Evolutionary conservation across 2,329 filamentous ascomycete species (phyloP).

Genomic region (Fusarium sp.): DNA sequence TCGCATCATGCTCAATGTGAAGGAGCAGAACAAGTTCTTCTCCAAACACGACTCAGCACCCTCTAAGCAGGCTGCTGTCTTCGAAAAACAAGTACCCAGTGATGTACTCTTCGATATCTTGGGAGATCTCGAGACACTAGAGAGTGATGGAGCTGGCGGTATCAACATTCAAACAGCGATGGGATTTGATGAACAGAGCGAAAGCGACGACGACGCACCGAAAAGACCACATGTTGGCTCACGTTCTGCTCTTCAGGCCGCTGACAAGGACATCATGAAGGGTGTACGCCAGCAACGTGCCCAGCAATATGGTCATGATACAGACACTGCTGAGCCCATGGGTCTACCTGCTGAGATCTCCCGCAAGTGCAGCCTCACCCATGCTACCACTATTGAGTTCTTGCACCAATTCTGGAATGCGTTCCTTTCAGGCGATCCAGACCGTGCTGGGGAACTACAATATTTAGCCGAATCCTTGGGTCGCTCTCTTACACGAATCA

Average conservation of each 20-base stretch:
- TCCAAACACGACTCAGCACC: slow-evolving; percentile 66
- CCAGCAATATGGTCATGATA: slow-evolving; percentile 65
- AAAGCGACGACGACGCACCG: slow-evolving; percentile 71
- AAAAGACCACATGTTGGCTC: slow-evolving; percentile 74
- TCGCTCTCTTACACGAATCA: slow-evolving; percentile 81
- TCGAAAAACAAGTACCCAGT: slow-evolving; percentile 75
- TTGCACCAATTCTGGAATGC: slow-evolving; percentile 97
- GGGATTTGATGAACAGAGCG: slow-evolving; percentile 76
- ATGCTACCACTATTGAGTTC: slow-evolving; percentile 94
- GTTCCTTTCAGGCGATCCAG: slow-evolving; percentile 88
- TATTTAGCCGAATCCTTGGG: slow-evolving; percentile 85
- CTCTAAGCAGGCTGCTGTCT: slow-evolving; percentile 62
- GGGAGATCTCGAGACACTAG: slow-evolving; percentile 67
- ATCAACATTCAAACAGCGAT: slow-evolving; percentile 72
- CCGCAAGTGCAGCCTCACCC: slow-evolving; percentile 74
- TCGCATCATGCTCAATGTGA: slow-evolving; percentile 86
- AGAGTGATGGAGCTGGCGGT: slow-evolving; percentile 61
- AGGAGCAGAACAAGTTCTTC: slow-evolving; percentile 87
- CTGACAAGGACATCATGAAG: slow-evolving; percentile 74
- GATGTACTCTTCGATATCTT: slow-evolving; percentile 75
- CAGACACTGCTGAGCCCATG: slow-evolving; percentile 65
- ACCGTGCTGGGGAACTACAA: slow-evolving; percentile 82
- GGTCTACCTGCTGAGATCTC: slow-evolving; percentile 65
- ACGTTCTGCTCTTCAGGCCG: slow-evolving; percentile 71
- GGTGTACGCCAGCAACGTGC: slow-evolving; percentile 72